Percentiles rank a stretch among this genome's conserved stretches.
Evolutionary conservation across 805 yeast genomes (phyloP).

Genomic region (Candida ulmi): DNA sequence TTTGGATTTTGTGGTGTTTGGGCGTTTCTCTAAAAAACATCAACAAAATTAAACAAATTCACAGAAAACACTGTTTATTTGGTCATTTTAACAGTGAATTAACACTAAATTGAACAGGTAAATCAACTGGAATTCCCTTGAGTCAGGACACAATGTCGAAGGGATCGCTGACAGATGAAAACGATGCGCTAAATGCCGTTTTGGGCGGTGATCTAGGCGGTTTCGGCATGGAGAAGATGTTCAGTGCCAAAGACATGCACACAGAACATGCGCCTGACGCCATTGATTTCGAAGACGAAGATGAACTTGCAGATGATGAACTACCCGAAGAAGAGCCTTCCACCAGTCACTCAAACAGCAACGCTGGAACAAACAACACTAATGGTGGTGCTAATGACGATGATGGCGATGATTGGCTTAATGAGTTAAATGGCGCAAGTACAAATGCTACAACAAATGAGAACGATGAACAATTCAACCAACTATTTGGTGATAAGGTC

Average conservation of each 20-base stretch:
- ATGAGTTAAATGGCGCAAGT: neutral
- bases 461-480: constrained; percentile 16
- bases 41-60: no score
- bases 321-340: constrained; percentile 28
- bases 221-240: constrained; percentile 15
- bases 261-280: constrained; percentile 86
- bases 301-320: constrained; percentile 90
- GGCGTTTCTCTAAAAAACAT: no score
- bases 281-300: constrained; percentile 89
- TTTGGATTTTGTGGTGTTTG: no score
- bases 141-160: no score
- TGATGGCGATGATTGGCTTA: no score
- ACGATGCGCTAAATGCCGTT: constrained; percentile 32
- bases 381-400: constrained; percentile 26
- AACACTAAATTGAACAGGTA: no score
- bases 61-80: no score
- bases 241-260: constrained; percentile 12
- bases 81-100: no score
- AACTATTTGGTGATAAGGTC: constrained; percentile 26
- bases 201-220: constrained; percentile 30
- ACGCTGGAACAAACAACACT: constrained; percentile 21
- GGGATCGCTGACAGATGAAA: constrained; percentile 28
- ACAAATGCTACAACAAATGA: neutral
- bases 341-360: constrained; percentile 4
- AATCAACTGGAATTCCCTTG: no score